Base-by-base conservation (phyloP, 805 yeast species). In the Yamadazyma tumulicola region DNA sequence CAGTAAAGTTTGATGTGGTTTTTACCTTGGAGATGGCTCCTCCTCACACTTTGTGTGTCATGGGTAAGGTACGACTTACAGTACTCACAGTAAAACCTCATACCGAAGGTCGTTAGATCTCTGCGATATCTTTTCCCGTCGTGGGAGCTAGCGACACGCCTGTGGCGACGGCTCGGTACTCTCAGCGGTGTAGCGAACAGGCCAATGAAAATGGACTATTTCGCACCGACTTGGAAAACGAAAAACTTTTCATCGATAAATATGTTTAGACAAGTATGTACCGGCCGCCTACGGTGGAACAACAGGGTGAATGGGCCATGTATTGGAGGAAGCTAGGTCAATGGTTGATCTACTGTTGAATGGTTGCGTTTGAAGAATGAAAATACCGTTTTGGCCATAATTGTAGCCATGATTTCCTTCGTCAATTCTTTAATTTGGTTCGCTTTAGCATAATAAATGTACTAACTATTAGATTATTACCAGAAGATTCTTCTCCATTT, bases 1-100 rank as follows among this genome's bases (percentile, higher is more conserved):
- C 87, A 78, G 32, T 82, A 84, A 35, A 74, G 68, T 41, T 74
- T 71, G 27, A 84, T 65, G 57, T 87, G 96, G 55, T 84, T 81
- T 47, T 75, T 77, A 7, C 96, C 96, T 25, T 72, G 64, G 26
- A 84, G 56, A 57, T 87, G 96, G 26, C 87, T 79, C 50, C 82
- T 81, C 15, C 95, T 62, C 35, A 87, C 96, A 61, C 93, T 82
- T 48, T 77, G 66, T n/a, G 93, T 82, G 57, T 86, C 95, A 54
- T 87, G 96, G 1, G 96, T 87, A 38, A 88, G 63, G 48, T 82
- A 81, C 13, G 87, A 77, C 51, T 78, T 78, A 55, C 96, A 87
- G 54, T 86, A 87, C 47, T 83, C 93, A 58, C 96, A 87, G 60
- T 81, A 83, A 55, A 80, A 84, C 43, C 80, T 74, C 48, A 43